These are phyloP conservation scores for Bipolaris zeicola DNA, from an alignment of 2,329 filamentous ascomycete genomes.

Conservation along the genomic window DNA sequence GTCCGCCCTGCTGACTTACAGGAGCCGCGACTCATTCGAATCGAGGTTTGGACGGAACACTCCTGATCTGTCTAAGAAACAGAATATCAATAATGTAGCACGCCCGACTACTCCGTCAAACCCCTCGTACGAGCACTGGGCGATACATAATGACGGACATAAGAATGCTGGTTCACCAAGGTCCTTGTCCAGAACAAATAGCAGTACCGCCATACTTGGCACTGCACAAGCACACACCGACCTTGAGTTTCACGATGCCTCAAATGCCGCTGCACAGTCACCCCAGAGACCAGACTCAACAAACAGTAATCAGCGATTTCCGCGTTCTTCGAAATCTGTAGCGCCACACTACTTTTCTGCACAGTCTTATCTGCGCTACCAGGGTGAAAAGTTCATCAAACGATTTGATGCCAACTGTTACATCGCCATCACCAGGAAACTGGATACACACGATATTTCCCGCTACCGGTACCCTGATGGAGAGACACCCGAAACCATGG, in stretches of 20 bases:
- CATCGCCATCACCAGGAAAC: constrained; percentile 96
- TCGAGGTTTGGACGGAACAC: constrained; percentile 91
- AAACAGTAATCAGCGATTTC: constrained; percentile 12
- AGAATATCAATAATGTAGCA: constrained; percentile 76
- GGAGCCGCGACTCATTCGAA: constrained; percentile 96
- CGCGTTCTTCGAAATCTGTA: constrained; percentile 48
- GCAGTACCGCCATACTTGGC: constrained; percentile 30
- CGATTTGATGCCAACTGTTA: constrained; percentile 99
- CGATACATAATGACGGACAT: constrained; percentile 60
- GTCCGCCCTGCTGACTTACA: constrained; percentile 93
- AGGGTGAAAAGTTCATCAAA: constrained; percentile 94
- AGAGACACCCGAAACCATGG: constrained; percentile 46
- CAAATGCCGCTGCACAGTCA: constrained; percentile 40
- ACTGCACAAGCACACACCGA: constrained; percentile 43
- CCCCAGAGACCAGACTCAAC: constrained; percentile 21
- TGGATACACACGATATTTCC: constrained; percentile 96
- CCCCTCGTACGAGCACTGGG: constrained; percentile 53
- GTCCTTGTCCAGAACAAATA: constrained; percentile 43
- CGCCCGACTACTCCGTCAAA: constrained; percentile 52
- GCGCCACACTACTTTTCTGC: constrained; percentile 89
- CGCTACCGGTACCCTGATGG: constrained; percentile 65
- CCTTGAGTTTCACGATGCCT: constrained; percentile 55
- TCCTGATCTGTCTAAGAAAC: constrained; percentile 80
- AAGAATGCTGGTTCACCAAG: constrained; percentile 55
- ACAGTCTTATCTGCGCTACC: constrained; percentile 95